Evolutionary conservation across 2,329 filamentous ascomycete species (phyloP).

Genomic region (Xylariaceae sp.): DNA sequence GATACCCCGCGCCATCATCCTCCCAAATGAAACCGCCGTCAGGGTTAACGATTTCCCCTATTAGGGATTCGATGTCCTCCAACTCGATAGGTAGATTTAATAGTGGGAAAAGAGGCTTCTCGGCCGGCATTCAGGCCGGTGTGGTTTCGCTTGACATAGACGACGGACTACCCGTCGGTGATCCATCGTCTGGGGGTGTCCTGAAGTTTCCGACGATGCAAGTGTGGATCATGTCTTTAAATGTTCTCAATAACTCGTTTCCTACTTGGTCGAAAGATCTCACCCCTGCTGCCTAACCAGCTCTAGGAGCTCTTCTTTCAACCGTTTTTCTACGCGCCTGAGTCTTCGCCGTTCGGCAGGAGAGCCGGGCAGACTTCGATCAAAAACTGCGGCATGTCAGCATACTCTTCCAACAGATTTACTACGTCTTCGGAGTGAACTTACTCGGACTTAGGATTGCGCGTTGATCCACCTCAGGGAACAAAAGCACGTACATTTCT

Average conservation of each 20-base stretch:
- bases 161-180: constrained; percentile 22
- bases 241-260: constrained; percentile 21
- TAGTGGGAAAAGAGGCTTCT: constrained; percentile 4
- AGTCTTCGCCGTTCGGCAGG: constrained; percentile 21
- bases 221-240: constrained; percentile 28
- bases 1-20: constrained; percentile 19
- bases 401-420: not conserved
- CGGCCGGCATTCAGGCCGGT: constrained; percentile 7
- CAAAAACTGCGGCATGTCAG: constrained; percentile 26
- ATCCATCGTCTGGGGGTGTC: constrained; percentile 21
- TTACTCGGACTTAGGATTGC: constrained; percentile 31
- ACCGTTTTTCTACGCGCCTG: constrained; percentile 24
- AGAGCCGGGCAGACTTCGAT: constrained; percentile 11
- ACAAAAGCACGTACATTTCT: constrained; percentile 31
- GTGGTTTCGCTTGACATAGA: constrained; percentile 21
- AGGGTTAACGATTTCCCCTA: not conserved
- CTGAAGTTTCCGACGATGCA: constrained; percentile 27
- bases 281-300: constrained; percentile 27
- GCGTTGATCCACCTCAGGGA: constrained; percentile 27
- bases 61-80: constrained; percentile 12
- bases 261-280: constrained; percentile 27
- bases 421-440: constrained; percentile 4
- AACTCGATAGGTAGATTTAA: constrained; percentile 6
- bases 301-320: constrained; percentile 27
- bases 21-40: constrained; percentile 1